Evolutionary conservation across 495 filamentous ascomycete genomes (phyloP).

Genomic region (Penicillium dipodomyicola): DNA sequence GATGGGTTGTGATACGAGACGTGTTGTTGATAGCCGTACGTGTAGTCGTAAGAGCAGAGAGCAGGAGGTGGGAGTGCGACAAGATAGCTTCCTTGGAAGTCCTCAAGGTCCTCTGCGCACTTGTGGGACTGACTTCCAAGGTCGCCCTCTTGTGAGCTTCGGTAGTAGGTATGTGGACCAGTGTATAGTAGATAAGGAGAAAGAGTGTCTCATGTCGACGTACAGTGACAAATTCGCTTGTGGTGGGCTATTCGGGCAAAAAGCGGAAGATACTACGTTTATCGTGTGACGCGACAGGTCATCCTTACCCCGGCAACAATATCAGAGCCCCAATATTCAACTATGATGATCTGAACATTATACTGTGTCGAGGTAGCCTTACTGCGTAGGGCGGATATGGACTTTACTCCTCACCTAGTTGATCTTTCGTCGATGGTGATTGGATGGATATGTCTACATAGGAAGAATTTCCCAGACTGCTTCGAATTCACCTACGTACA

Average conservation of each 20-base stretch:
- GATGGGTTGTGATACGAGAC: neutral
- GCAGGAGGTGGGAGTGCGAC: neutral
- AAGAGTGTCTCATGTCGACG: neutral
- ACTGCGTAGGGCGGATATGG: no score
- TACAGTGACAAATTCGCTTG: neutral
- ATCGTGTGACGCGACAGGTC: neutral
- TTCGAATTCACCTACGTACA: neutral
- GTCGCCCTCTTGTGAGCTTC: neutral
- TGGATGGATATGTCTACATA: neutral
- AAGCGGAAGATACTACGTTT: neutral
- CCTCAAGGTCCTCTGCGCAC: conserved; percentile 4
- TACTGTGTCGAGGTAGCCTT: neutral
- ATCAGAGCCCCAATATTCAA: neutral
- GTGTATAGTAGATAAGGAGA: neutral
- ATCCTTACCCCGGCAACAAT: neutral
- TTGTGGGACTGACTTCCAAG: neutral
- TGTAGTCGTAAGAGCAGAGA: neutral
- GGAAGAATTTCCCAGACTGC: neutral
- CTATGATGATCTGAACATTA: neutral
- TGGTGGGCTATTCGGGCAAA: neutral
- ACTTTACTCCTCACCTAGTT: no score
- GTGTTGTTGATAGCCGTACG: neutral
- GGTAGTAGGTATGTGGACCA: neutral
- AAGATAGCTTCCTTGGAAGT: neutral
- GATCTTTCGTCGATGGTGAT: neutral